phyloP scores from a whole-genome alignment of 306 rosid species.

The Rubus parviflorus region DNA sequence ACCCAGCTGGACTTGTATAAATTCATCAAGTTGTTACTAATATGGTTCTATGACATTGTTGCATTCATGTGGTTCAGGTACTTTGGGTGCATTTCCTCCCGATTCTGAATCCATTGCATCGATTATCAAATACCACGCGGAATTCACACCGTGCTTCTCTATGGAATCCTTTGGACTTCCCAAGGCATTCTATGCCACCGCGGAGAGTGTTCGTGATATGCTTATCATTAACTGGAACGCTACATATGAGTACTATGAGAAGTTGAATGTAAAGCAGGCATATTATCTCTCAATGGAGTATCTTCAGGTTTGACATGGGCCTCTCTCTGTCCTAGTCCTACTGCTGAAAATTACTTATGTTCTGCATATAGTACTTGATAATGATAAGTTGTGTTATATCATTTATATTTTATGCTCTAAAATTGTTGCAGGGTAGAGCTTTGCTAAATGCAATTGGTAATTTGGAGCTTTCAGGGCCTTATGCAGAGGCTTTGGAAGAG shows the following conservation, averaged over 20 bases:
- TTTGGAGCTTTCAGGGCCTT: slow-evolving; percentile 81
- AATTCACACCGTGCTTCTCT: slow-evolving; percentile 87
- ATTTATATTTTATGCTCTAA: not conserved
- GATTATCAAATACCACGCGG: slow-evolving; percentile 85
- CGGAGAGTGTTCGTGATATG: slow-evolving; percentile 86
- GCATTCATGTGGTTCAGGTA: slow-evolving; percentile 40
- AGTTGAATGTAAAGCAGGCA: slow-evolving; percentile 80
- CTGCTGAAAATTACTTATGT: not conserved
- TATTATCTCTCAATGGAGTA: slow-evolving; percentile 98
- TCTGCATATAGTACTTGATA: slow-evolving; percentile 6
- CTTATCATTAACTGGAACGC: slow-evolving; percentile 83
- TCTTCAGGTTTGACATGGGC: slow-evolving; percentile 65
- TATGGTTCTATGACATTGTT: slow-evolving; percentile 28
- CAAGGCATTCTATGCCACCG: slow-evolving; percentile 80
- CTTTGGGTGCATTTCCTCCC: slow-evolving; percentile 36
- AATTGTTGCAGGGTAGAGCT: slow-evolving; percentile 71
- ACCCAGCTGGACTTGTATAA: too few species aligned
- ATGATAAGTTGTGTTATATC: not conserved
- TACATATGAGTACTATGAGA: slow-evolving; percentile 72
- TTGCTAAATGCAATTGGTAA: slow-evolving; percentile 90
- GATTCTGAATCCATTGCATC: slow-evolving; percentile 75
- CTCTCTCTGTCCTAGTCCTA: not conserved
- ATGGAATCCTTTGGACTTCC: slow-evolving; percentile 66
- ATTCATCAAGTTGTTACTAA: slow-evolving; percentile 3
- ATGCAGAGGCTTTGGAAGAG: slow-evolving; percentile 84